Evolutionary conservation across 1,284 basidiomycete genomes (phyloP), one percentile per base, ranked within the genome.

Genomic region (Trichosporon sp.): DNA sequence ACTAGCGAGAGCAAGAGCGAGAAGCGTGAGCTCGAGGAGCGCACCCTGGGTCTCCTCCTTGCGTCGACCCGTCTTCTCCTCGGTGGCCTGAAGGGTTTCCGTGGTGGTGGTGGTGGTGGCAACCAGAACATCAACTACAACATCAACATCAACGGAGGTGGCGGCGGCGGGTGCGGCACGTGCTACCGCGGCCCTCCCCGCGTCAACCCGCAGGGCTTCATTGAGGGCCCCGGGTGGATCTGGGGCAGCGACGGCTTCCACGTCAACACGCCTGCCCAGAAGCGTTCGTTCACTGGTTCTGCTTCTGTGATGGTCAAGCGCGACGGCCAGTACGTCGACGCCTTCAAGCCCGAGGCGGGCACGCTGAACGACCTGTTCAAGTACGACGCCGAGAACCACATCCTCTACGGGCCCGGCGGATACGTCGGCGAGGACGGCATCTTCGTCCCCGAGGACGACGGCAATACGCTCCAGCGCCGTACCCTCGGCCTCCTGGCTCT

Each of bases 211-310:
- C 25, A 29, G 25, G 49, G 49, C 49, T 54, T 54, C 49, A 29
- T 54, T 16, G 49, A 54, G 25, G 49, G 49, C 13, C 29, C 29
- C 25, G 49, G 49, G 27, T 54, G 49, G 49, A 54, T 54, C 49
- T 54, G 49, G 49, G 49, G 49, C 25, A n/a, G 14, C 25, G 49
- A 54, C 25, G 49, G 49, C 49, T 54, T 54, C 49, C 49, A 54
- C 49, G 49, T 54, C 13, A 29, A n/a, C 14, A n/a, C 13, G 27
- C 27, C 14, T 21, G 10, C 7, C 25, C 16, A 29, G 49, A 13
- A 13, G 14, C 49, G 49, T 27, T 29, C 25, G 6, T 54, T 54
- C 49, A 54, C 49, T 3, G 49, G 13, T 16, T 29, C 25, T 8
- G 27, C 14, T 27, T 5, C 13, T 10, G 14, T n/a, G 27, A 54